Percentiles rank a stretch among this genome's conserved stretches.
phyloP scores from a whole-genome alignment of 305 asterid genomes.

The Ajuga reptans region DNA sequence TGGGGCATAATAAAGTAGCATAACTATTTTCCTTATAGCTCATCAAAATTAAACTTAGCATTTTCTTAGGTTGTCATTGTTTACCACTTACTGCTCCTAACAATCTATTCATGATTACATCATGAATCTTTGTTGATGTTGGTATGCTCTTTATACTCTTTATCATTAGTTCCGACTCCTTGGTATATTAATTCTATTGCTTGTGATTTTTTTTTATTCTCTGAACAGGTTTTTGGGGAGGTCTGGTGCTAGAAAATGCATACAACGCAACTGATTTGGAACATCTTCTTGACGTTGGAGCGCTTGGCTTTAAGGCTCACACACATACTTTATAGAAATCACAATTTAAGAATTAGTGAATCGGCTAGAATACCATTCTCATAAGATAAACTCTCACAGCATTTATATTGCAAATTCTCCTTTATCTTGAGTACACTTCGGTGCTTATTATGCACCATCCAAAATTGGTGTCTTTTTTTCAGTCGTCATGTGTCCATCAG shows the following conservation, averaged over 20 bases:
- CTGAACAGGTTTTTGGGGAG: slow-evolving; percentile 93
- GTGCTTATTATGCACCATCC: slow-evolving; percentile 1
- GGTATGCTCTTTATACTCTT: slow-evolving; percentile 43
- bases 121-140: slow-evolving; percentile 73
- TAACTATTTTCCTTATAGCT: too few species aligned
- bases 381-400: too few species aligned
- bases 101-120: neutral
- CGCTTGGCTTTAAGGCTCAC: slow-evolving; percentile 84
- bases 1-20: too few species aligned
- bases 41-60: neutral
- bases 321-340: neutral
- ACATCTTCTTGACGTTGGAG: slow-evolving; percentile 84
- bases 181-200: neutral
- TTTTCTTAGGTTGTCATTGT: neutral
- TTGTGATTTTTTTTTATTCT: neutral
- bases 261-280: slow-evolving; percentile 56
- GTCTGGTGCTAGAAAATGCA: slow-evolving; percentile 94
- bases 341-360: too few species aligned
- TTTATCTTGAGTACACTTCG: neutral
- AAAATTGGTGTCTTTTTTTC: neutral
- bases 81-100: neutral
- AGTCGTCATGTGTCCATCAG: slow-evolving; percentile 99
- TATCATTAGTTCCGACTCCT: neutral
- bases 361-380: too few species aligned
- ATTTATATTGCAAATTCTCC: too few species aligned